Evolutionary conservation across 352 stramenopile species (phyloP).

Genomic region (Globisporangium echinulatum): DNA sequence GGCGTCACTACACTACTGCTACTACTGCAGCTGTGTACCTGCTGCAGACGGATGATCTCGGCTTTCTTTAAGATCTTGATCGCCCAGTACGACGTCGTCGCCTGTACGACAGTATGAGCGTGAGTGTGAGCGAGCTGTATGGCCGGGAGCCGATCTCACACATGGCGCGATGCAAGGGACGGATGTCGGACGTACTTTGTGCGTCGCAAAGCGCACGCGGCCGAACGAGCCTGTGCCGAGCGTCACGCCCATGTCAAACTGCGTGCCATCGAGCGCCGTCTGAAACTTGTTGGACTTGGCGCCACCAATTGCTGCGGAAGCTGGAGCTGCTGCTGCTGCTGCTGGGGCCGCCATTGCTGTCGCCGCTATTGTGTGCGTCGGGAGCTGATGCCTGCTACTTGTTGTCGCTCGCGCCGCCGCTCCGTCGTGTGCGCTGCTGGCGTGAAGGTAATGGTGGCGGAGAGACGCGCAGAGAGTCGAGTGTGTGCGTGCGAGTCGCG

Average conservation of each 20-base stretch:
- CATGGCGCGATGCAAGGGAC: too few species aligned
- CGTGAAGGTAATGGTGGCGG: too few species aligned
- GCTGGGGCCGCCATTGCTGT: constrained; percentile 8
- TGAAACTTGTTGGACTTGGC: constrained; percentile 57
- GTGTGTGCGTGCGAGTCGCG: background rate
- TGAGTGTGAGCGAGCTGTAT: background rate
- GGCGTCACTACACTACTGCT: background rate
- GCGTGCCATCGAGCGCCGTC: constrained; percentile 54
- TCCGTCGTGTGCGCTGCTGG: too few species aligned
- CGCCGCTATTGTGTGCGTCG: background rate
- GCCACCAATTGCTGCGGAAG: background rate
- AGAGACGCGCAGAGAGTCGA: background rate
- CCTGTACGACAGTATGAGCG: constrained; percentile 23
- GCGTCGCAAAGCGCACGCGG: constrained; percentile 93
- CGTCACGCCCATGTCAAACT: constrained; percentile 95
- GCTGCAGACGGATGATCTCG: constrained; percentile 93
- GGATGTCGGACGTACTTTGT: constrained; percentile 63
- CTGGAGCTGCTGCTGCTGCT: constrained; percentile 3
- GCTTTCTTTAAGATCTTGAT: constrained; percentile 98
- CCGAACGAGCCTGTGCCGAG: constrained; percentile 96
- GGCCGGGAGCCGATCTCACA: too few species aligned
- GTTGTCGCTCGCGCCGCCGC: background rate
- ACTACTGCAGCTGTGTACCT: constrained; percentile 35
- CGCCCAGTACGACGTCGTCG: constrained; percentile 89
- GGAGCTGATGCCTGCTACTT: background rate